phyloP scores from a whole-genome alignment of 2,329 filamentous ascomycete genomes.

The Neocatenulostroma microsporum region DNA sequence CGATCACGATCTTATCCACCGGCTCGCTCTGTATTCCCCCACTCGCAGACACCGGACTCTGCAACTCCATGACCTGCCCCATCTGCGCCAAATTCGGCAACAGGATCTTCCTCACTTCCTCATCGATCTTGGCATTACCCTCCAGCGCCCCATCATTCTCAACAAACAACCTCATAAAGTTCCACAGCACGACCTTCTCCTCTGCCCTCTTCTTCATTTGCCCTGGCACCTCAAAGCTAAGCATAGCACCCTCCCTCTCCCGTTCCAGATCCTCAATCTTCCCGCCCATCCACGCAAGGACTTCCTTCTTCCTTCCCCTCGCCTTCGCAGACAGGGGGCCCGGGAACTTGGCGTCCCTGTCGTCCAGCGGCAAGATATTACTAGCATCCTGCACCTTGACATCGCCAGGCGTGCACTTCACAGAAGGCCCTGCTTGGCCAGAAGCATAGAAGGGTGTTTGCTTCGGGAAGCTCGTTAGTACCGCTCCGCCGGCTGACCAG shows the following conservation, averaged over 20 bases:
- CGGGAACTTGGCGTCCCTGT: constrained; percentile 72
- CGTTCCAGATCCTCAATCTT: constrained; percentile 69
- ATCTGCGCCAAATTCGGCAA: constrained; percentile 48
- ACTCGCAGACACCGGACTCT: constrained; percentile 24
- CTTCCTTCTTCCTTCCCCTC: constrained; percentile 95
- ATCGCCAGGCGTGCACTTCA: constrained; percentile 75
- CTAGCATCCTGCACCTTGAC: constrained; percentile 70
- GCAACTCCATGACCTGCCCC: constrained; percentile 30
- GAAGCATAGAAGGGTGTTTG: constrained; percentile 79
- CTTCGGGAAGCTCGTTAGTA: constrained; percentile 81
- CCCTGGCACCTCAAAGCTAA: constrained; percentile 45
- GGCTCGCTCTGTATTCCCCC: constrained; percentile 56
- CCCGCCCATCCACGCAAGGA: constrained; percentile 67
- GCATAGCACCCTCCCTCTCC: constrained; percentile 38
- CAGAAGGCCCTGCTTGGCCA: constrained; percentile 63
- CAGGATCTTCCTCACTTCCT: constrained; percentile 66
- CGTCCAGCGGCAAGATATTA: constrained; percentile 62
- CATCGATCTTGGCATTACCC: constrained; percentile 61
- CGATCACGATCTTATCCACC: constrained; percentile 60
- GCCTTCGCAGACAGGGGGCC: constrained; percentile 81
- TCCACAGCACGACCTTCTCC: constrained; percentile 81
- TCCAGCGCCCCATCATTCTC: constrained; percentile 81
- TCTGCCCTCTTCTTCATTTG: constrained; percentile 62
- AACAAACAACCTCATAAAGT: constrained; percentile 69
- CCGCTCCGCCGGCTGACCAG: constrained; percentile 78